phyloP scores from a whole-genome alignment of 208 protist species.

The Leishmania tropica region DNA sequence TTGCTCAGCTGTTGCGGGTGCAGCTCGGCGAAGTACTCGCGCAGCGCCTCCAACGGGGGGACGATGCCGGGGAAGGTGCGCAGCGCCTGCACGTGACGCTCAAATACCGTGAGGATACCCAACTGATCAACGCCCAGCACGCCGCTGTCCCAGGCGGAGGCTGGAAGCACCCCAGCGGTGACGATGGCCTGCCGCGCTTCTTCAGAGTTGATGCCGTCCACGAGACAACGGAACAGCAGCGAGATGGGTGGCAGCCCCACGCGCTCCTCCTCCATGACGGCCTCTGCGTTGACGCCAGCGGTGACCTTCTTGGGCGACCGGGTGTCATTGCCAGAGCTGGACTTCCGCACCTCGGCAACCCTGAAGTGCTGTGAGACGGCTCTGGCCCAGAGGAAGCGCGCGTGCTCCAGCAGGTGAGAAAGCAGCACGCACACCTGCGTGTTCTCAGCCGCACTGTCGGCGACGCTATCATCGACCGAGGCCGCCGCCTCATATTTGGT shows the following conservation, averaged over 20 bases:
- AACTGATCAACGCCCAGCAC: slow-evolving; percentile 59
- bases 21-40: slow-evolving; percentile 56
- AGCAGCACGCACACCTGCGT: slow-evolving; percentile 48
- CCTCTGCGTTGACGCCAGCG: slow-evolving; percentile 15
- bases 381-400: slow-evolving; percentile 49
- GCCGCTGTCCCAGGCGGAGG: slow-evolving; percentile 22
- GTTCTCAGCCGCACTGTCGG: slow-evolving; percentile 33
- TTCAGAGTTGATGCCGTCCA: slow-evolving; percentile 60
- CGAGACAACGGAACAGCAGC: slow-evolving; percentile 64
- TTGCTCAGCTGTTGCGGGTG: slow-evolving; percentile 37
- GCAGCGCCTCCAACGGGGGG: slow-evolving; percentile 55
- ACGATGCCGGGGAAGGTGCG: slow-evolving; percentile 47
- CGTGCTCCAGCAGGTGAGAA: slow-evolving; percentile 41
- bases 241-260: slow-evolving; percentile 47
- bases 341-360: slow-evolving; percentile 27
- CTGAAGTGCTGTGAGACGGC: slow-evolving; percentile 44
- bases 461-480: background rate
- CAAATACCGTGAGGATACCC: slow-evolving; percentile 68
- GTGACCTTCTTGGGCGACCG: background rate
- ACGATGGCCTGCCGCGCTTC: slow-evolving; percentile 22
- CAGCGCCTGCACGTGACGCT: slow-evolving; percentile 60
- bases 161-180: slow-evolving; percentile 15
- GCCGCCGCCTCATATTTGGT: background rate
- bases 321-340: background rate
- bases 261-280: slow-evolving; percentile 25